Conservation (phyloP, 148 eudicot species). For the Fagopyrum homotropicum region DNA sequence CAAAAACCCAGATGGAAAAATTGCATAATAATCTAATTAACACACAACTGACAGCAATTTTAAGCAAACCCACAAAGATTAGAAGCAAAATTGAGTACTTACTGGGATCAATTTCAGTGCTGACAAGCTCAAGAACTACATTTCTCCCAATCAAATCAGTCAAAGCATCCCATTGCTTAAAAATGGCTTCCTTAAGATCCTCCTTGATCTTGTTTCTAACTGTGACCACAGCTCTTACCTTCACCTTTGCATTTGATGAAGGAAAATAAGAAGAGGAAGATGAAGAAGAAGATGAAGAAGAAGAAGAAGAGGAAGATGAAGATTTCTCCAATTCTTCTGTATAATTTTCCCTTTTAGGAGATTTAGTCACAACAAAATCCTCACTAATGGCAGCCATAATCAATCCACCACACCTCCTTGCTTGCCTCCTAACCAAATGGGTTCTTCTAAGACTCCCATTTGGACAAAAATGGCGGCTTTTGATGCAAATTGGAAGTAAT, state of each 20-base stretch:
- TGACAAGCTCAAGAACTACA: slow-evolving; percentile 66
- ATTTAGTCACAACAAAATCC: slow-evolving; percentile 22
- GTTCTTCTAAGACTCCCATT: neutral
- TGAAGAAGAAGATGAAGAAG: neutral
- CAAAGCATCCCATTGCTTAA: slow-evolving; percentile 54
- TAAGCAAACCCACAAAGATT: neutral
- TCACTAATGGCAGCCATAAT: slow-evolving; percentile 57
- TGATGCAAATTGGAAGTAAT: neutral
- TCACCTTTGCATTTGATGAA: slow-evolving; percentile 27
- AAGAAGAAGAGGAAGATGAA: slow-evolving; percentile 3
- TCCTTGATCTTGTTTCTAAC: slow-evolving; percentile 83
- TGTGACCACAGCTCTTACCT: slow-evolving; percentile 74
- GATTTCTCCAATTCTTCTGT: slow-evolving; percentile 1
- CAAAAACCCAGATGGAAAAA: neutral
- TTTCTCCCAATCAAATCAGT: slow-evolving; percentile 60
- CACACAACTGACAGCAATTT: neutral
- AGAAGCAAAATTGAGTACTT: slow-evolving; percentile 14
- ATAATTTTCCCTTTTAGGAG: slow-evolving; percentile 1
- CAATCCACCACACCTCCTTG: neutral
- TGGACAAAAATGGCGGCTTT: slow-evolving; percentile 3
- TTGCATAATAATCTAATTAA: neutral
- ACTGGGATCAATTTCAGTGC: slow-evolving; percentile 74
- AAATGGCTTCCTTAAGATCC: slow-evolving; percentile 53
- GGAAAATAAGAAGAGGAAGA: neutral
- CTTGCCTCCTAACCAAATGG: slow-evolving; percentile 6